Base-by-base conservation (phyloP, 305 asterid species). In the Fraxinus platypoda region DNA sequence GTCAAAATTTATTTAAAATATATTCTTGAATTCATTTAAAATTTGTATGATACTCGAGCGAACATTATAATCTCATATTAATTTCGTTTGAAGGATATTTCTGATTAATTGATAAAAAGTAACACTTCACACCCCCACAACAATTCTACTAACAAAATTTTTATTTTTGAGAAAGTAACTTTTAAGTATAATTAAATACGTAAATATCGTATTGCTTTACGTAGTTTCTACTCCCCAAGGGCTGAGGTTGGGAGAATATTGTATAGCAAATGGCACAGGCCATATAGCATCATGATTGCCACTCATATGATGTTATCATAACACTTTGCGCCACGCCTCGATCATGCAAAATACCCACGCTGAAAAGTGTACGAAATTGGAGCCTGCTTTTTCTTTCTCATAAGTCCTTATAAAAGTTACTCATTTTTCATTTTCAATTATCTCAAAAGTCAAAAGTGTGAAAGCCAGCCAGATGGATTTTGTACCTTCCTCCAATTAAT, bases 291-390 rank as follows among this genome's bases (percentile, higher is more conserved):
- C 2, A 83, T 74, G 28, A 83, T 78, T 74, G 73, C 41, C 41
- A 75, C 71, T 79, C 81, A 83, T 79, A 52, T 64, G 78, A 76
- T 15, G 81, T 57, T 49, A 84, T 84, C 83, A 84, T 84, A 28
- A 77, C 57, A 37, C 75, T 70, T 52, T 28, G 74, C 15, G 25
- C 72, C 87, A 84, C 82, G 87, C 87, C 87, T 80, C 78, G 78
- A 84, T 84, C 54, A 70, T 70, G 81, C 54, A 66, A 70, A 70
- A 70, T 70, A 31, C 75, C 41, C 75, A 70, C 75, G 75, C 75
- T 70, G 75, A 70, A 70, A 70, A 70, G 75, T 8, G 75, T 70
- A 30, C 41, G 43, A 31, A 70, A 28, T 70, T 28, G 38, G 35
- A 28, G 12, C 17, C 41, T 34, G 41, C 75, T 15, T 12, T 28